Base-by-base conservation (phyloP, 495 filamentous ascomycete species). In the Eremomyces bilateralis region DNA sequence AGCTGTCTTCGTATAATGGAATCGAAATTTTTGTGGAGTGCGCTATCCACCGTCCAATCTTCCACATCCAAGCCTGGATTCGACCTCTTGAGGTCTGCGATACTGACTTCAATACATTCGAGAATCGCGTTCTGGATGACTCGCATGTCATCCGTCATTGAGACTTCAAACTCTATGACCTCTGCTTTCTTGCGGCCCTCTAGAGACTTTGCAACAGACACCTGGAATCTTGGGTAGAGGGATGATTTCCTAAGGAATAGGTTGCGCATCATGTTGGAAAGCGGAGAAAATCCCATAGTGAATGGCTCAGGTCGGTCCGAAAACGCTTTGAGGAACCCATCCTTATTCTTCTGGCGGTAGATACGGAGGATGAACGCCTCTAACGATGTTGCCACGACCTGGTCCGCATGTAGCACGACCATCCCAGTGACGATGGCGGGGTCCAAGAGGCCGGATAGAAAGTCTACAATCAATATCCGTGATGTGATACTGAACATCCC, bases 401-500 rank as follows among this genome's bases (percentile, higher is more conserved):
- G 67, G 36, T 97, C 88, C 5, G 84, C 80, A 56, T 95, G 88
- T 29, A 97, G 58, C 20, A 93, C 68, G 24, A 97, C 56, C 35
- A 97, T 53, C 1, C 88, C 88, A 3, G 84, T 91, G 38, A 97
- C 73, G 18, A 68, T 88, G 42, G 80, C 75, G 0, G 83, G 71
- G 42, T 84, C 65, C 30, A 94, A 59, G 33, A 94, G 53, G 31
- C 60, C 71, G 62, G 81, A 88, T 39, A 97, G 53, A 35, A 95
- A 61, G 57, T 97, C 88, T 17, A 93, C 80, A 6, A 94, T 78
- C 36, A 97, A 55, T 42, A 97, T 97, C 44, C 84, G 78, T 24
- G 81, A 92, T 20, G 88, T 97, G 46, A 95, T 76, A 64, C 85
- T 93, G 57, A 93, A 79, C 50, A 95, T 78, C 34, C 88, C 88